Percentiles rank a stretch among this genome's conserved stretches.
Conservation (phyloP, 2,329 filamentous ascomycete species). For the Bipolaris cookei region DNA sequence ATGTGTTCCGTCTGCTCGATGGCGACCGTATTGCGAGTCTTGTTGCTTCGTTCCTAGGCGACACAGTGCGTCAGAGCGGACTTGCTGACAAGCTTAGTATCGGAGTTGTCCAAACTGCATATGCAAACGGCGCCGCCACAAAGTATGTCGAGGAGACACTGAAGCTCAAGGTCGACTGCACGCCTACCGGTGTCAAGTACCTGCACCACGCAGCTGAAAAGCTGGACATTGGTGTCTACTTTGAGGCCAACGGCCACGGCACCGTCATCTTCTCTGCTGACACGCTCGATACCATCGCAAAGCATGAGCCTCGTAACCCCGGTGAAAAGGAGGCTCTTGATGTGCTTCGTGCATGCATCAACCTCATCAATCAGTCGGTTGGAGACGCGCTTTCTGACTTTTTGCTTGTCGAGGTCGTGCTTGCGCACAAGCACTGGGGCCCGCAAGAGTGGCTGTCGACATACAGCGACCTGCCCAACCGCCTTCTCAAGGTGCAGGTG, state of each 20-base stretch:
- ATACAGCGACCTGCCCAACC: slow-evolving; percentile 93
- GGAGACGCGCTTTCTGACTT: slow-evolving; percentile 96
- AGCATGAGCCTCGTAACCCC: slow-evolving; percentile 83
- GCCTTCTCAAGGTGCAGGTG: slow-evolving; percentile 91
- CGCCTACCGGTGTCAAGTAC: slow-evolving; percentile 95
- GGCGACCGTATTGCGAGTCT: slow-evolving; percentile 96
- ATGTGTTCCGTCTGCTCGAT: slow-evolving; percentile 88
- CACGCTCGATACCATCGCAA: slow-evolving; percentile 78
- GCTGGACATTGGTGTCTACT: slow-evolving; percentile 96
- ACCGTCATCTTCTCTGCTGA: slow-evolving; percentile 92
- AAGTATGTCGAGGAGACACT: slow-evolving; percentile 88
- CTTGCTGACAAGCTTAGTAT: slow-evolving; percentile 83
- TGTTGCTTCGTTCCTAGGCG: slow-evolving; percentile 89
- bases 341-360: slow-evolving; percentile 79
- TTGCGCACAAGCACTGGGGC: slow-evolving; percentile 92
- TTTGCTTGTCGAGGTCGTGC: slow-evolving; percentile 92
- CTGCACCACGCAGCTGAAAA: slow-evolving; percentile 95
- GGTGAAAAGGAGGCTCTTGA: slow-evolving; percentile 90
- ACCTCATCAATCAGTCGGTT: slow-evolving; percentile 97
- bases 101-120: slow-evolving; percentile 95
- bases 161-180: slow-evolving; percentile 88
- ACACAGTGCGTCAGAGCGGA: slow-evolving; percentile 80
- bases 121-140: slow-evolving; percentile 94
- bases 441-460: slow-evolving; percentile 90
- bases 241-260: slow-evolving; percentile 97